Base-by-base conservation (phyloP, 257 asterid species). In the Solanum lycopersicoides region DNA sequence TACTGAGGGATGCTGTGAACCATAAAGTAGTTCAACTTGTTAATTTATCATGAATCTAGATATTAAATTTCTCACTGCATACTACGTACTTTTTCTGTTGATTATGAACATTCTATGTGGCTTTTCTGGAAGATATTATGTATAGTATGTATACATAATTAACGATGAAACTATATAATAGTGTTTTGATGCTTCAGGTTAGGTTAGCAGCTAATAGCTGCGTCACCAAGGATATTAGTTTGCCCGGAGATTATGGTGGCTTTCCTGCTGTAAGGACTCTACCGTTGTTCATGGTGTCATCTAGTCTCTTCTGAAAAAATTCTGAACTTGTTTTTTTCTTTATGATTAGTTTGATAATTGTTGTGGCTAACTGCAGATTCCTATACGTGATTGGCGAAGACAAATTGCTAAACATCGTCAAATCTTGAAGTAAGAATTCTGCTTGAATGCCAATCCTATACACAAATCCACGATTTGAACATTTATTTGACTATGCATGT, bases 161-260 rank as follows among this genome's bases (percentile, higher is more conserved):
- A 32, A 73, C 56, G 4, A 66, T 59, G 37, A 85, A 89, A 75
- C 42, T 85, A 25, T 35, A 59, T 35, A 60, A 25, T 82, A 20
- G 84, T 34, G 77, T 88, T 87, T 86, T 87, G 65, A 80, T 30
- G 30, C 85, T 87, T 88, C 93, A 97, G 98, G 98, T 95, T 85
- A 93, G 96, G 87, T 88, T 97, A 89, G 99, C 99, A 83, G 99
- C 98, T 42, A 93, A 94, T 86, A 93, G 97, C 90, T 93, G 93
- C 25, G 97, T 91, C 89, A 95, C 98, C 87, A 97, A 95, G 94
- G 93, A 91, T 94, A 95, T 97, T 86, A 88, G 50, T 84, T 93
- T 93, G 91, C 89, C 97, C 34, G 98, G 98, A 86, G 98, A 95
- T 88, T 97, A 95, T 89, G 99, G 98, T 82, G 99, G 99, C 86